A percentile compares a stretch with the other conserved stretches of the same genome.
Conservation (phyloP, 495 filamentous ascomycete species). For the Platismatia glauca region DNA sequence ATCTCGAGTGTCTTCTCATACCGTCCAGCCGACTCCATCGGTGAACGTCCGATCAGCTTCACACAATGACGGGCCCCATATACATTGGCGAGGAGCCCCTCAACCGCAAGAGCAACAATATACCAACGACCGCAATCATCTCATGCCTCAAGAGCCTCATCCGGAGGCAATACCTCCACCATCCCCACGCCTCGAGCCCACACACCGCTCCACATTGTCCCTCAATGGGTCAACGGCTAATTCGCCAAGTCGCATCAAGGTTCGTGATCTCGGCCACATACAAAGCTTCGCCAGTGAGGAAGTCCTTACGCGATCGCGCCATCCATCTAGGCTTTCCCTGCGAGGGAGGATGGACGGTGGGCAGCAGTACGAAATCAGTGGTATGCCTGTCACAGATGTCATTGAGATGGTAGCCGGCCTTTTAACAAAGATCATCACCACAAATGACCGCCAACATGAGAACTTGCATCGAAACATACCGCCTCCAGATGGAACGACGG, state of each 20-base stretch:
- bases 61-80: constrained; percentile 17
- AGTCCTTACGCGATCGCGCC: constrained; percentile 44
- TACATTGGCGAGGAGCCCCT: constrained; percentile 18
- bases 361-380: constrained; percentile 83
- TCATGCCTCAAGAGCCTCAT: constrained; percentile 6
- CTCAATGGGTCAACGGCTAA: constrained; percentile 45
- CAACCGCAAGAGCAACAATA: constrained; percentile 7
- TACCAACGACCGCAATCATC: constrained; percentile 2
- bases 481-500: constrained; percentile 51
- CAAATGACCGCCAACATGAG: constrained; percentile 91
- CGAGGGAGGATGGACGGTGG: constrained; percentile 33
- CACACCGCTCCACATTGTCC: constrained; percentile 41
- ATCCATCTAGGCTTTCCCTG: constrained; percentile 32
- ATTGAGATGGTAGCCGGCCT: constrained; percentile 99
- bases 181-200: constrained; percentile 46
- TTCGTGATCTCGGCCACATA: constrained; percentile 80
- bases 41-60: constrained; percentile 21
- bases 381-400: constrained; percentile 94
- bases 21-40: constrained; percentile 32
- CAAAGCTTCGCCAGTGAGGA: constrained; percentile 78
- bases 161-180: constrained; percentile 35
- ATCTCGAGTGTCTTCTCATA: background rate
- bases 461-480: constrained; percentile 63
- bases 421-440: constrained; percentile 94
- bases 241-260: constrained; percentile 68